Evolutionary conservation across 2,329 filamentous ascomycete genomes (phyloP), one percentile per base, ranked within the genome.

Genomic region (Verticillium dahliae): DNA sequence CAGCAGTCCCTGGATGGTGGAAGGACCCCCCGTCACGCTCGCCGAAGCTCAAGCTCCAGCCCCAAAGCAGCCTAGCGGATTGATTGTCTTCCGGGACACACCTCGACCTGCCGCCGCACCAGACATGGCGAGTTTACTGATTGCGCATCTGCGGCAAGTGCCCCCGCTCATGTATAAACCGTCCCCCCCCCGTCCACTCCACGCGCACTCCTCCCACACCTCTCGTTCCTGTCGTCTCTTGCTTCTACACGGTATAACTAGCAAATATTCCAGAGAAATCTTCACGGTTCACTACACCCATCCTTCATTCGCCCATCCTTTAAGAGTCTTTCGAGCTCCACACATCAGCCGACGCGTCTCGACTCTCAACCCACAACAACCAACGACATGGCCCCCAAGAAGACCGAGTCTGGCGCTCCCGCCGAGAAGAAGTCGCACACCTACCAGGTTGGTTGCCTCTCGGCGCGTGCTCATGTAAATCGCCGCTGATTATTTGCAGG

Each of bases 131-230:
- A 69, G 67, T 73, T 37, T 81, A 83, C 80, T 84, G 81, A 84
- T 84, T 84, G 81, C 77, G 79, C 76, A 73, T 71, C 71, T 73
- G 77, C 75, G 76, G 78, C 74, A 74, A 76, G 76, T 77, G 78
- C 78, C 81, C 81, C 80, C 77, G 76, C 78, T 80, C 70, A 71
- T 72, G 70, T 79, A 86, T 85, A 85, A 86, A 84, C 80, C 82
- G 27, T n/a, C n/a, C 18, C 75, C 73, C 75, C 78, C 78, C 73
- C 62, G 73, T 73, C 78, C 78, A 77, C 31, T 75, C 79, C 76
- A 71, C 81, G 80, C 81, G 79, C 74, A 71, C 72, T 71, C 72
- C 75, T 75, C 73, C 72, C 73, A 70, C 73, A 70, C 74, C 72
- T 69, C 70, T 71, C 68, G 69, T 67, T 71, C 69, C 67, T 62